Evolutionary conservation across 2,329 filamentous ascomycete species (phyloP), one percentile per base, ranked within the genome.

Genomic region (Magnaporthiopsis rhizophila): DNA sequence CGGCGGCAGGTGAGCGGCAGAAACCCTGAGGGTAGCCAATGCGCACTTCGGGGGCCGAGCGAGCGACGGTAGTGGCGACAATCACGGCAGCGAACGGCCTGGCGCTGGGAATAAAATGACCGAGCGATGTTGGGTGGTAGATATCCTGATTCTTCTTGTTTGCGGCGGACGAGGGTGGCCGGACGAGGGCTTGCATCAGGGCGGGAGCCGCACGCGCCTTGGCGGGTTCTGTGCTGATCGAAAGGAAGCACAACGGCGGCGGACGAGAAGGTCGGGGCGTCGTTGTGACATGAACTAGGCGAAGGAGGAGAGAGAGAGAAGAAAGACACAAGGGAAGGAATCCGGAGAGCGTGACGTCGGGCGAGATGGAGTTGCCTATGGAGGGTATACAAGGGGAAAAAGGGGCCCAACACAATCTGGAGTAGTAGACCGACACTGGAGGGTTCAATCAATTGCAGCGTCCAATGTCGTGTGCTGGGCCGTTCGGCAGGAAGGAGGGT

Each of bases 1-100:
- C 64, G 61, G 58, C 62, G 62, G 61, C 58, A 67, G 64, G 65
- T 62, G 64, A 60, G 56, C 60, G 62, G 59, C 58, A 67, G 64
- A 67, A 66, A 63, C 64, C 64, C 64, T 30, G n/a, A 38, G 26
- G 62, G 26, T 24, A 58, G 56, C 38, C 50, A 58, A 38, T 45
- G 62, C 32, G 62, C 30, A 34, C 18, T 38, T 21, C 9, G 24
- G 57, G 57, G 26, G 26, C 12, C 30, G 57, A 28, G 57, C 30
- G 30, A 28, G 32, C 11, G 26, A 18, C 7, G 58, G 32, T 24
- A 36, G 15, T 18, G 53, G 30, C 32, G 50, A 45, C 21, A 28
- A n/a, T 38, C 62, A 61, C 45, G 64, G 60, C 45, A 58, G 61
- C 26, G 60, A 61, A 38, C 56, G 58, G 60, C 58, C 58, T 38